Evolutionary conservation across 2,329 filamentous ascomycete species (phyloP), one percentile per base, ranked within the genome.

Genomic region (Fusarium sp.): DNA sequence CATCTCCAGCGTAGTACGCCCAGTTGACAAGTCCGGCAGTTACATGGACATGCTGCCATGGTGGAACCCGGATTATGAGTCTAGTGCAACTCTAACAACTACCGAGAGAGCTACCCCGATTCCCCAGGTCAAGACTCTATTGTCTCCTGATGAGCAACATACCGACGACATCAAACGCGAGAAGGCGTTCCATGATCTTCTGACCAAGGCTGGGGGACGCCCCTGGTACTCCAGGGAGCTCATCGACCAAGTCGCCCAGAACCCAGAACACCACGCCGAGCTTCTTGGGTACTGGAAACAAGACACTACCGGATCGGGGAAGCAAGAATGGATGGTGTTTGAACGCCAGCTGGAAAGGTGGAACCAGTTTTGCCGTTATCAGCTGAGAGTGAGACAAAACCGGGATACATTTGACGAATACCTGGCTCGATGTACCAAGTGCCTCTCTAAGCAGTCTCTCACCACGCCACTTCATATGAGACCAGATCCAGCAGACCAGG

Each of bases 401-500:
- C 34, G 52, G 15, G 54, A 63, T 32, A 38, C 41, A 17, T 73
- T 73, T 38, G 30, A 38, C 8, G 48, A 73, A 57, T 66, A 75
- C 42, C 32, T 45, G 11, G 22, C 50, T 6, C 69, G 57, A 42
- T 75, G 72, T 34, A 51, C 28, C 14, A 61, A 61, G 20, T 48
- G 56, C 26, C 57, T 75, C 17, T 61, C 51, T 18, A 68, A 66
- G 18, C 56, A 70, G 50, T 73, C 57, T 11, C 62, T 61, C 17
- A 28, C 34, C 24, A 47, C 51, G 15, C 45, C 51, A 15, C 51
- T 74, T 41, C 41, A 72, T 28, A 62, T 74, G 26, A 59, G 79
- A 57, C 41, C 79, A 50, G 77, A 82, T 59, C 73, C 69, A 6
- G 58, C 62, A 54, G 63, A 74, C 4, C 80, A 85, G 66, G 78